Evolutionary conservation across 306 rosid genomes (phyloP), one percentile per base, ranked within the genome.

Genomic region (Cyamopsis tetragonoloba): DNA sequence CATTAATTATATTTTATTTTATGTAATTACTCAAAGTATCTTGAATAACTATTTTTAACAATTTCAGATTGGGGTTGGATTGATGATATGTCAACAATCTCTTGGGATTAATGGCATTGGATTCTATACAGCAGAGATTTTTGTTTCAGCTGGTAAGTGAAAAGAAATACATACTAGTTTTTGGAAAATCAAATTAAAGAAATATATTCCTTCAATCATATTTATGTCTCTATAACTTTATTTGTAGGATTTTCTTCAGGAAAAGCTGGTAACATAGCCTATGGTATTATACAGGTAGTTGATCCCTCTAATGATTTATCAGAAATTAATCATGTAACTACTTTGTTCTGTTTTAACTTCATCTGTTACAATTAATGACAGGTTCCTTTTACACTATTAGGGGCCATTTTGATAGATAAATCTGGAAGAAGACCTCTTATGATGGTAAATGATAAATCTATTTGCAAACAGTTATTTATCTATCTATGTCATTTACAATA

Each of bases 21-120:
- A 15, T 18, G 22, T 44, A 38, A 7, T 26, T 76, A 27, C 42
- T 43, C 58, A 50, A 68, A 55, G 59, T 28, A 20, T 7, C 24
- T 37, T 15, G 17, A 30, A 14, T 68, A 34, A 37, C 19, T 13
- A 24, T 54, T 69, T 67, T 51, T 57, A 34, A 62, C 49, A 50
- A 59, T 54, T 71, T 49, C 79, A 92, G 96, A 88, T 87, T 51
- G 96, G 96, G 55, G 89, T 89, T 49, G 98, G 98, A 15, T 70
- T 92, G 53, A 89, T 89, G 96, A 84, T 70, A 18, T 79, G 88
- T 9, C 96, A 89, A 81, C 96, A 92, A 84, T 84, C 88, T 56
- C 84, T 87, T 78, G 96, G 96, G 48, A 84, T 87, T 39, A 87
- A 87, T 57, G 96, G 87, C 26, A 83, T 92, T 65, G 80, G 82